Percentiles rank a stretch among this genome's conserved stretches.
Conservation (phyloP, 2,329 filamentous ascomycete genomes). For the Rhynchosporium agropyri region DNA sequence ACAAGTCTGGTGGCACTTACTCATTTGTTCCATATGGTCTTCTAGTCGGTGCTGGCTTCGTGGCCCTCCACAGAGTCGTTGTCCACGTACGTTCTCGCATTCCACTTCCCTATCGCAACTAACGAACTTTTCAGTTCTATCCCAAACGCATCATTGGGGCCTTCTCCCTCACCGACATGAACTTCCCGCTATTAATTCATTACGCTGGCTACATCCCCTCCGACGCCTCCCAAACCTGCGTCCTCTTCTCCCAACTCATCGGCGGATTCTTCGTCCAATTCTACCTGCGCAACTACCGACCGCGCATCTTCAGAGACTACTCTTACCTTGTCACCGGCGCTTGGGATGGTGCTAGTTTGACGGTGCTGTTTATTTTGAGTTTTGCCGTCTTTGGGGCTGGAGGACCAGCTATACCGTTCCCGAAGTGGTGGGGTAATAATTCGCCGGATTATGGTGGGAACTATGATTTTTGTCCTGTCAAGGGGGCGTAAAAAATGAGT, state of each 20-base stretch:
- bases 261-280: constrained; percentile 49
- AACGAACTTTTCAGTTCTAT: constrained; percentile 37
- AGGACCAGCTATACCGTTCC: constrained; percentile 45
- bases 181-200: constrained; percentile 57
- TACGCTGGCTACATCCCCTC: constrained; percentile 58
- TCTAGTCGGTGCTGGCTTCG: constrained; percentile 50
- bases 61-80: constrained; percentile 50
- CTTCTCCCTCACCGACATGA: constrained; percentile 50
- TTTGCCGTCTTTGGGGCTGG: constrained; percentile 50
- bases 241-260: constrained; percentile 51
- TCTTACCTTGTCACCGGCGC: constrained; percentile 48
- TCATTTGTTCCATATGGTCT: constrained; percentile 54
- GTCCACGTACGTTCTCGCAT: constrained; percentile 43
- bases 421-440: constrained; percentile 45
- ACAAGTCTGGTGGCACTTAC: constrained; percentile 49
- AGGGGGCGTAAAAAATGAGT: not conserved
- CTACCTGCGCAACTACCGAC: constrained; percentile 45
- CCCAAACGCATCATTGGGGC: constrained; percentile 51
- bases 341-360: constrained; percentile 46
- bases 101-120: not conserved
- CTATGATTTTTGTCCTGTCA: constrained; percentile 35
- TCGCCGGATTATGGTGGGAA: constrained; percentile 27
- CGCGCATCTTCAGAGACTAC: constrained; percentile 47
- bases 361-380: constrained; percentile 47
- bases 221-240: constrained; percentile 58